phyloP scores from a whole-genome alignment of 2,329 filamentous ascomycete genomes.

The Allantophomopsis cytisporea region DNA sequence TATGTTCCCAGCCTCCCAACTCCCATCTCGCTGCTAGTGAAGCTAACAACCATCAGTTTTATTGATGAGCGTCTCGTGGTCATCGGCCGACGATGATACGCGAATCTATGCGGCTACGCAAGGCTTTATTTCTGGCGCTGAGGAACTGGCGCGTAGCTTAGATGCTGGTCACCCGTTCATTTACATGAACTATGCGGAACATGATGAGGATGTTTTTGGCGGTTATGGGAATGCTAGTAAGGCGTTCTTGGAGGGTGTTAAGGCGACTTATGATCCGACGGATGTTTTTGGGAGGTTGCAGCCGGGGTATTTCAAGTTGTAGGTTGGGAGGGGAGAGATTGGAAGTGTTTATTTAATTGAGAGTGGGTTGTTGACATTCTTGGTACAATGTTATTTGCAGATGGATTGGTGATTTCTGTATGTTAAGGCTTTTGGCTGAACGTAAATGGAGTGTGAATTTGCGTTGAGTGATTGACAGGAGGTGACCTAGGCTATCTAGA shows the following conservation, averaged over 20 bases:
- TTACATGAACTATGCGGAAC: conserved; percentile 24
- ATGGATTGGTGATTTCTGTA: no score
- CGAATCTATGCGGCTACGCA: conserved; percentile 1
- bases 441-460: no score
- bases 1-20: not conserved
- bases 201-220: conserved; percentile 18
- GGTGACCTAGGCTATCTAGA: no score
- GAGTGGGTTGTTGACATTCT: no score
- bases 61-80: conserved; percentile 1
- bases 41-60: not conserved
- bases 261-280: conserved; percentile 13
- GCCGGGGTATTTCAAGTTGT: conserved; percentile 9
- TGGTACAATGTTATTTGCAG: no score
- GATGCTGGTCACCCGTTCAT: conserved; percentile 6
- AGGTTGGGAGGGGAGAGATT: not conserved
- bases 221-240: conserved; percentile 21
- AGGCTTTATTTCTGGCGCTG: conserved; percentile 2
- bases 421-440: no score
- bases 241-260: conserved; percentile 8
- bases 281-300: conserved; percentile 13
- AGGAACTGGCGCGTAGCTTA: conserved; percentile 3
- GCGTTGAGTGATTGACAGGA: no score
- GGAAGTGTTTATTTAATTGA: no score
- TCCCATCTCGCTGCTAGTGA: not conserved
- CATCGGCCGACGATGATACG: conserved; percentile 4